Evolutionary conservation across 805 yeast genomes (phyloP).

Genomic region (Brettanomyces sp.): DNA sequence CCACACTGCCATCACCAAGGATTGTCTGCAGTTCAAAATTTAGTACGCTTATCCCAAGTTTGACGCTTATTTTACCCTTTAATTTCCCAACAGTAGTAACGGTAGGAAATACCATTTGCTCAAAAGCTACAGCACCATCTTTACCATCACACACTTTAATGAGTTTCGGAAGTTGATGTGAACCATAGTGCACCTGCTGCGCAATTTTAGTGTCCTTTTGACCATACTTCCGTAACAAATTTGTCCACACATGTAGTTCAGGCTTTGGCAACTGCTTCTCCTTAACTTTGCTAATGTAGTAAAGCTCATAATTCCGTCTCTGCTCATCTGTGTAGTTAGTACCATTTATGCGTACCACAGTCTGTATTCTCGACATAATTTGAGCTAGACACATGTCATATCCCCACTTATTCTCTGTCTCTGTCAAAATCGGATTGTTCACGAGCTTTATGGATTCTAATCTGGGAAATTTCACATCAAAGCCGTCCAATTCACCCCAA

Average conservation of each 20-base stretch:
- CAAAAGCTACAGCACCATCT: conserved; percentile 4
- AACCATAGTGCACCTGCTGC: not conserved
- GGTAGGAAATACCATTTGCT: conserved; percentile 17
- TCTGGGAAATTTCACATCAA: conserved; percentile 30
- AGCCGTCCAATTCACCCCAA: conserved; percentile 42
- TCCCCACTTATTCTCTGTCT: conserved; percentile 4
- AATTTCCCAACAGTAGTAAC: conserved; percentile 30
- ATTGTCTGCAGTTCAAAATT: not conserved
- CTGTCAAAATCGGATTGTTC: conserved; percentile 40
- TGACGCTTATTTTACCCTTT: conserved; percentile 22
- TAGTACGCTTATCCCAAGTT: conserved; percentile 15
- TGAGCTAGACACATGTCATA: conserved; percentile 13
- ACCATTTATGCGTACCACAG: conserved; percentile 47
- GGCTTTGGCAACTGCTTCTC: conserved; percentile 17
- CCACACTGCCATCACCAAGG: not conserved
- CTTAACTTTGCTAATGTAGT: conserved; percentile 46
- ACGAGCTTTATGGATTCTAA: conserved; percentile 39
- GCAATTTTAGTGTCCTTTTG: conserved; percentile 6
- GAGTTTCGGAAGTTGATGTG: not conserved
- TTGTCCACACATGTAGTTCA: conserved; percentile 30
- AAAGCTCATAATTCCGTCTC: conserved; percentile 58
- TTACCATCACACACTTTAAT: not conserved
- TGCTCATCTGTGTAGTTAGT: conserved; percentile 35
- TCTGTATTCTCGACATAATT: conserved; percentile 16
- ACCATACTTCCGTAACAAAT: conserved; percentile 29